Evolutionary conservation across 2,329 filamentous ascomycete species (phyloP).

Genomic region (Hortaea sp.): DNA sequence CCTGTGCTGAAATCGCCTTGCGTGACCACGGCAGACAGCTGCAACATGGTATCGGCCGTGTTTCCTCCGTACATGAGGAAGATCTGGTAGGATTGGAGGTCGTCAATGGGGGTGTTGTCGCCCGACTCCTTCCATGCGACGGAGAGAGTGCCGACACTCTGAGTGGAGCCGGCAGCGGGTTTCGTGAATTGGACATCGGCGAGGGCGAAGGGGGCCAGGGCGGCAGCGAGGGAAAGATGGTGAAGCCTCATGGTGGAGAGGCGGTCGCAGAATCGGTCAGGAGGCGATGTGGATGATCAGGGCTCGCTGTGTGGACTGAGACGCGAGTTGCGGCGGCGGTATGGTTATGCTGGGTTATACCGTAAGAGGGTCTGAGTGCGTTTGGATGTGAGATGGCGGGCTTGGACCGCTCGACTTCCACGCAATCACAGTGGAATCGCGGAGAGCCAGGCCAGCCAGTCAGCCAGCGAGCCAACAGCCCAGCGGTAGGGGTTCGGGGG

Average conservation of each 20-base stretch:
- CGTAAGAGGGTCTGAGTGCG: too few relatives aligned
- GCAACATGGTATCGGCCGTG: constrained; percentile 28
- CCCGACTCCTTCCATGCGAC: constrained; percentile 50
- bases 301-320: too few relatives aligned
- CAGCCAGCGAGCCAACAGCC: too few relatives aligned
- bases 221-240: constrained; percentile 25
- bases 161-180: constrained; percentile 41
- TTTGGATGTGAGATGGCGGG: too few relatives aligned
- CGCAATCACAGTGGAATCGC: too few relatives aligned
- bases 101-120: constrained; percentile 37
- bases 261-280: too few relatives aligned
- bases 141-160: constrained; percentile 42
- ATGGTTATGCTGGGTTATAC: too few relatives aligned
- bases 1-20: constrained; percentile 7
- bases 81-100: constrained; percentile 46
- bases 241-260: constrained; percentile 12
- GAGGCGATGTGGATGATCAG: too few relatives aligned
- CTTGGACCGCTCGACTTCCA: too few relatives aligned
- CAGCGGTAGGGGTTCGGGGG: too few relatives aligned
- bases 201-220: constrained; percentile 32
- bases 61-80: constrained; percentile 54
- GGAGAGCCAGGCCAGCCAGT: too few relatives aligned
- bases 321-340: too few relatives aligned
- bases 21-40: constrained; percentile 7
- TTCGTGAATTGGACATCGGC: constrained; percentile 46